Conservation (phyloP, 495 filamentous ascomycete species). For the Cenococcum geophilum region DNA sequence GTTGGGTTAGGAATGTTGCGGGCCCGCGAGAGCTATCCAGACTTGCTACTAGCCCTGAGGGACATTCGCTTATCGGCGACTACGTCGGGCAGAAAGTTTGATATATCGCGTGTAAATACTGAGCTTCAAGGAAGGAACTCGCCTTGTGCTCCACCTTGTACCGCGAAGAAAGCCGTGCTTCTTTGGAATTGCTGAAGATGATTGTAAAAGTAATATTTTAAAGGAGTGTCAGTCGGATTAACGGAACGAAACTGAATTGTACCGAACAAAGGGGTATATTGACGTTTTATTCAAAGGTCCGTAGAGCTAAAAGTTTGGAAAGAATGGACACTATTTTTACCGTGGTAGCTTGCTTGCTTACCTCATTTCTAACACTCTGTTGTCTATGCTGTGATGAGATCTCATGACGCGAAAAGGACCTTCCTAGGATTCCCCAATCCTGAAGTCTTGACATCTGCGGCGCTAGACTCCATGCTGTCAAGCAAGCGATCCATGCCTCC, state of each 20-base stretch:
- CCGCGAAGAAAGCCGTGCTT: slow-evolving; percentile 17
- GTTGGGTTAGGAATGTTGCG: background rate
- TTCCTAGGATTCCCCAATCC: slow-evolving; percentile 26
- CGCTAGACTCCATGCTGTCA: slow-evolving; percentile 32
- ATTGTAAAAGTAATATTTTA: too few relatives aligned
- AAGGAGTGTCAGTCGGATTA: background rate
- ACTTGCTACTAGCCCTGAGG: background rate
- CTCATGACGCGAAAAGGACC: slow-evolving; percentile 37
- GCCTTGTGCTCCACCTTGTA: slow-evolving; percentile 37
- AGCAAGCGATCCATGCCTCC: slow-evolving; percentile 39
- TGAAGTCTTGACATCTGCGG: slow-evolving; percentile 9
- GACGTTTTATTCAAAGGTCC: background rate
- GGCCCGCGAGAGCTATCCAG: background rate
- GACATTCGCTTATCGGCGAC: background rate
- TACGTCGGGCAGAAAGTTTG: slow-evolving; percentile 13
- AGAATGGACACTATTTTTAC: background rate
- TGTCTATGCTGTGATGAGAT: background rate
- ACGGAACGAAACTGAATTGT: background rate
- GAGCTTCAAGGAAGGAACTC: slow-evolving; percentile 32
- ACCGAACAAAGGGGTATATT: slow-evolving; percentile 1
- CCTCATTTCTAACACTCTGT: background rate
- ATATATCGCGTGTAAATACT: slow-evolving; percentile 36
- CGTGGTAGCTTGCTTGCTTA: background rate
- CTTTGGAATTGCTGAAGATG: too few relatives aligned
- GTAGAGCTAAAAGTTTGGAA: background rate